These are phyloP conservation scores for Sugiyamaella mastotermitis DNA, from an alignment of 805 yeast species.

Conservation along the genomic window DNA sequence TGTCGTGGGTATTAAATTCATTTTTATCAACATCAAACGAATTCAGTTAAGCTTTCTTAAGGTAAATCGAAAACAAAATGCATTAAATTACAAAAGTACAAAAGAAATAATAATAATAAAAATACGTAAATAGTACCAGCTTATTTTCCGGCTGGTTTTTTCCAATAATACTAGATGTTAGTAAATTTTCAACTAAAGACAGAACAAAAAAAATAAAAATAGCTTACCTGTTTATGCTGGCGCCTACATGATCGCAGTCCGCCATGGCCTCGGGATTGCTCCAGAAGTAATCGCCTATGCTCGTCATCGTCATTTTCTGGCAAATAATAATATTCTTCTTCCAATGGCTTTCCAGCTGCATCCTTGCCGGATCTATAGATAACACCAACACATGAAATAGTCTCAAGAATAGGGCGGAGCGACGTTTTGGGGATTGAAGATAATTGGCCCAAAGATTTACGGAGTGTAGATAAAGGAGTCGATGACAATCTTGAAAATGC, in stretches of 20 bases:
- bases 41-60: no score
- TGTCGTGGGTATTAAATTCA: no score
- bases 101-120: not conserved
- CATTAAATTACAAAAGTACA: no score
- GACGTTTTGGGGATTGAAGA: slow-evolving; percentile 29
- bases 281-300: slow-evolving; percentile 64
- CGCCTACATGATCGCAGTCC: slow-evolving; percentile 86
- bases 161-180: slow-evolving; percentile 20
- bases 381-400: slow-evolving; percentile 67
- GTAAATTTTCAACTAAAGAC: not conserved
- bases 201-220: slow-evolving; percentile 4
- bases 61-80: no score
- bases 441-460: slow-evolving; percentile 53
- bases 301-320: slow-evolving; percentile 74
- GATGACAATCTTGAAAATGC: slow-evolving; percentile 87
- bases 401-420: slow-evolving; percentile 40
- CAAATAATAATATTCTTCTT: slow-evolving; percentile 88
- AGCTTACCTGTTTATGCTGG: slow-evolving; percentile 68
- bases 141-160: slow-evolving; percentile 18
- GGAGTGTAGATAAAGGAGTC: slow-evolving; percentile 72
- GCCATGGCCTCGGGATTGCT: slow-evolving; percentile 70
- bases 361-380: slow-evolving; percentile 88
- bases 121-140: not conserved
- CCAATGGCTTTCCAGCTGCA: slow-evolving; percentile 92
- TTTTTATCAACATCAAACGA: no score